phyloP scores from a whole-genome alignment of 305 asterid species.

The Ilex paraguariensis region DNA sequence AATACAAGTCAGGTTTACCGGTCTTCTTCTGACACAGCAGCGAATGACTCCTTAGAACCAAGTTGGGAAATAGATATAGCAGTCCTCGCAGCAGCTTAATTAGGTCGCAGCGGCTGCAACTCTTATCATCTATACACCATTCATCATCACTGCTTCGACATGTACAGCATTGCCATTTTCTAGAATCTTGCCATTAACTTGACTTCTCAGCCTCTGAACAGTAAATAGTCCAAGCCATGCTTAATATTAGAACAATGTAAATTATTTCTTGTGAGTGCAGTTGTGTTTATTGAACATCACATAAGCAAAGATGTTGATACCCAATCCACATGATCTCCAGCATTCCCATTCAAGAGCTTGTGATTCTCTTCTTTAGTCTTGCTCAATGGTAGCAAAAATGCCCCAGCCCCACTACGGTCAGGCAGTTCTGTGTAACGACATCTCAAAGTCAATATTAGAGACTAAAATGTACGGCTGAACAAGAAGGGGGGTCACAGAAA shows the following conservation, averaged over 20 bases:
- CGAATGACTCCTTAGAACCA: no score
- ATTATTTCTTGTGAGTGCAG: no score
- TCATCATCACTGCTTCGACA: slow-evolving; percentile 59
- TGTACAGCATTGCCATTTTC: slow-evolving; percentile 70
- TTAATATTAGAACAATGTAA: no score
- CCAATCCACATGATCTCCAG: slow-evolving; percentile 73
- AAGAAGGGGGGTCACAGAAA: no score
- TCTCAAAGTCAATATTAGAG: slow-evolving; percentile 4
- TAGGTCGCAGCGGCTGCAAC: not conserved
- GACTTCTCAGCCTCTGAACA: slow-evolving; percentile 81
- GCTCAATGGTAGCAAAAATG: slow-evolving; percentile 64
- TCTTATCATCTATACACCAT: slow-evolving; percentile 39
- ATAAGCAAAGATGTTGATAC: slow-evolving; percentile 21
- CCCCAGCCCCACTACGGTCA: slow-evolving; percentile 56
- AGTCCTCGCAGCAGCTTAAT: no score
- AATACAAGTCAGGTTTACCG: slow-evolving; percentile 34
- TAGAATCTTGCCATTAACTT: slow-evolving; percentile 82
- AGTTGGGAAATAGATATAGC: no score
- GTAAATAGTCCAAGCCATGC: no score
- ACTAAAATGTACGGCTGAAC: not conserved
- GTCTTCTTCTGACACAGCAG: no score
- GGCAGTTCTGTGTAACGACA: slow-evolving; percentile 47
- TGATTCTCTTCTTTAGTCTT: slow-evolving; percentile 72
- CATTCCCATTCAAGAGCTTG: slow-evolving; percentile 71
- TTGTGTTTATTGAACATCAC: no score